phyloP scores from a whole-genome alignment of 768 basidiomycete genomes.

The Suillus occidentalis region DNA sequence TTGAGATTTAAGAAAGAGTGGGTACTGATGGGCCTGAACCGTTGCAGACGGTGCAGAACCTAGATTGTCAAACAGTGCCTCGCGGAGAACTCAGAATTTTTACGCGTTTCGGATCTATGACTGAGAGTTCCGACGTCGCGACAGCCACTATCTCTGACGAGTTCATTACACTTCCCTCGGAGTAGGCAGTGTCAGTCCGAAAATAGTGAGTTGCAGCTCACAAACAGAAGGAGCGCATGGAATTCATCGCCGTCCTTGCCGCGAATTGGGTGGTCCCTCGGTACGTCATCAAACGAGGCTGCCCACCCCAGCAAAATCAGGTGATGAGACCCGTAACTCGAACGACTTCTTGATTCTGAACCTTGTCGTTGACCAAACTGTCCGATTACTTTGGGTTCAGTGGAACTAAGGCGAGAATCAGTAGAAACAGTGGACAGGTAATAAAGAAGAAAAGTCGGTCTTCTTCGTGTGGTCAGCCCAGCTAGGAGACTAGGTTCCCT shows the following conservation, averaged over 20 bases:
- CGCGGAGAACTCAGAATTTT: not conserved
- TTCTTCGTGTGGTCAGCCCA: not conserved
- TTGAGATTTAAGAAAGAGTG: not conserved
- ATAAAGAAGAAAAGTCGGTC: not conserved
- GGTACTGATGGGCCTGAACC: not conserved
- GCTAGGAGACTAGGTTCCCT: not conserved
- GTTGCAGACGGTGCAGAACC: not conserved
- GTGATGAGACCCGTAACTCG: not conserved
- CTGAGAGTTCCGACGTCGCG: not conserved
- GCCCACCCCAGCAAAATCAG: not conserved
- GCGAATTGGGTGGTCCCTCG: not conserved
- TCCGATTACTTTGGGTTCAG: not conserved
- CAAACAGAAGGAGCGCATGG: not conserved
- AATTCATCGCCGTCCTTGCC: not conserved
- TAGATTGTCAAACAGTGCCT: not conserved
- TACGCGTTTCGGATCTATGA: not conserved
- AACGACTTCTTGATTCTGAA: not conserved
- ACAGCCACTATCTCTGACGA: not conserved
- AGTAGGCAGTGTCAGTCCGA: not conserved
- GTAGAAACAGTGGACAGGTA: not conserved
- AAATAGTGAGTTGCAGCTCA: not conserved
- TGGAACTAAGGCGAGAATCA: not conserved
- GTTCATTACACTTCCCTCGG: not conserved
- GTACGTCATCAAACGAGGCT: not conserved
- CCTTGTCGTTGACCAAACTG: not conserved